Evolutionary conservation across 2,329 filamentous ascomycete genomes (phyloP).

Genomic region (Blastomyces percursus): DNA sequence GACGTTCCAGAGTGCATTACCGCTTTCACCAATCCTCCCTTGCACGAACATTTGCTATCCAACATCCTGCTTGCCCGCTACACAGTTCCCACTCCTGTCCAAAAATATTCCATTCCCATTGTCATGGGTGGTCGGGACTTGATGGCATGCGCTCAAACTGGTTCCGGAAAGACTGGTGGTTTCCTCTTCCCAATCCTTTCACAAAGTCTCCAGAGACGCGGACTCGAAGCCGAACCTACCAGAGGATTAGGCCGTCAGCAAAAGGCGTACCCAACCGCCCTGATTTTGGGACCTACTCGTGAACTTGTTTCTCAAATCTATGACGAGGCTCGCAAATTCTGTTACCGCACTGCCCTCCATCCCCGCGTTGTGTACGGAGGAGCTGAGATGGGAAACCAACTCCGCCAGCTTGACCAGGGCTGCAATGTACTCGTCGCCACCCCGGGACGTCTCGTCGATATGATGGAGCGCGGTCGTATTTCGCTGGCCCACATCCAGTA

Average conservation of each 20-base stretch:
- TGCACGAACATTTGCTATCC: constrained; percentile 82
- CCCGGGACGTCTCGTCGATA: constrained; percentile 89
- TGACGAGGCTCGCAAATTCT: constrained; percentile 94
- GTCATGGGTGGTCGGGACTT: constrained; percentile 96
- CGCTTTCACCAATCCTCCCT: constrained; percentile 83
- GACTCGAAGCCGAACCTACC: constrained; percentile 55
- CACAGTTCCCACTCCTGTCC: constrained; percentile 90
- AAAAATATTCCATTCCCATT: constrained; percentile 99
- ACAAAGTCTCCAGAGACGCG: constrained; percentile 88
- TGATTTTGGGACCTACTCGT: constrained; percentile 93
- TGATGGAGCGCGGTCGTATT: constrained; percentile 97
- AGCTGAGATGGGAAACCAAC: constrained; percentile 96
- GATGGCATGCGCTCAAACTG: constrained; percentile 99
- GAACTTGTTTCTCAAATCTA: constrained; percentile 98
- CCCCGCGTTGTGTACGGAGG: constrained; percentile 98
- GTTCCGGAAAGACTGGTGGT: constrained; percentile 99
- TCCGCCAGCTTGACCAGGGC: constrained; percentile 94
- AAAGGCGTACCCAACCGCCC: constrained; percentile 92
- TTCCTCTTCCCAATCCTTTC: constrained; percentile 98
- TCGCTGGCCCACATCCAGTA: constrained; percentile 99
- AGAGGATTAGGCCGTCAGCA: constrained; percentile 72
- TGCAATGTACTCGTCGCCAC: constrained; percentile 96
- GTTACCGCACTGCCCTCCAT: constrained; percentile 97
- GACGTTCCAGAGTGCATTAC: constrained; percentile 87
- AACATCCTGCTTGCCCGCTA: constrained; percentile 95